These are phyloP conservation scores for Erysimum cheiranthoides DNA, from an alignment of 345 rosid genomes.

Conservation along the genomic window DNA sequence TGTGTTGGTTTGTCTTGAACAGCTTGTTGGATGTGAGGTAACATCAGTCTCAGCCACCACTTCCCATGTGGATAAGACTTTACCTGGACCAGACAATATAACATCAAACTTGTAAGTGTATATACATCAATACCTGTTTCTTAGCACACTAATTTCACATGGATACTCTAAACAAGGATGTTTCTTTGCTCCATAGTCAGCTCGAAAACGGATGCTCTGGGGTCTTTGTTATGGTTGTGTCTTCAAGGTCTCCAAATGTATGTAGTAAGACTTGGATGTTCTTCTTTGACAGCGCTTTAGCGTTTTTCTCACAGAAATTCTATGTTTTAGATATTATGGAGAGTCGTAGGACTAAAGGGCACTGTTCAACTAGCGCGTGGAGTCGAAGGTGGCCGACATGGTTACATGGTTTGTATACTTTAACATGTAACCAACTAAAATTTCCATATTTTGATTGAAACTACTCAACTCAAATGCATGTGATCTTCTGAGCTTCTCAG, in stretches of 20 bases:
- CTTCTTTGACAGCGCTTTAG: conserved; percentile 7
- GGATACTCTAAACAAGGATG: conserved; percentile 32
- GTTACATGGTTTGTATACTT: conserved; percentile 68
- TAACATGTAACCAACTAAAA: conserved; percentile 23
- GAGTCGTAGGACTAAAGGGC: conserved; percentile 91
- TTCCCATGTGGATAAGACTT: conserved; percentile 72
- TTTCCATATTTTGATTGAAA: conserved; percentile 2
- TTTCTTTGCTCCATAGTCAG: conserved; percentile 61
- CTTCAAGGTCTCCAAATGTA: conserved; percentile 92
- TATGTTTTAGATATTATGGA: conserved; percentile 71
- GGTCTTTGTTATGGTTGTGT: conserved; percentile 89
- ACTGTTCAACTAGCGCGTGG: conserved; percentile 92
- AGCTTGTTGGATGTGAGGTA: conserved; percentile 95
- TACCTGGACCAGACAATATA: conserved; percentile 90
- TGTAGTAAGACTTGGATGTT: conserved; percentile 44
- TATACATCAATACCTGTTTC: conserved; percentile 15
- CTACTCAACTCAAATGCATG: conserved; percentile 32
- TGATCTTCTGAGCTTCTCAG: conserved; percentile 48
- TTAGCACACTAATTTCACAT: conserved; percentile 23
- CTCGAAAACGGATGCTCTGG: conserved; percentile 96
- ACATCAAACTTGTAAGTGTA: conserved; percentile 82
- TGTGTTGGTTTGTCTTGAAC: conserved; percentile 45
- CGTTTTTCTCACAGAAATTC: conserved; percentile 37
- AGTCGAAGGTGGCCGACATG: conserved; percentile 73
- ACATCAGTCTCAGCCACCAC: conserved; percentile 75